Conservation (phyloP, 208 protist genomes). For the Porcisia deanei region DNA sequence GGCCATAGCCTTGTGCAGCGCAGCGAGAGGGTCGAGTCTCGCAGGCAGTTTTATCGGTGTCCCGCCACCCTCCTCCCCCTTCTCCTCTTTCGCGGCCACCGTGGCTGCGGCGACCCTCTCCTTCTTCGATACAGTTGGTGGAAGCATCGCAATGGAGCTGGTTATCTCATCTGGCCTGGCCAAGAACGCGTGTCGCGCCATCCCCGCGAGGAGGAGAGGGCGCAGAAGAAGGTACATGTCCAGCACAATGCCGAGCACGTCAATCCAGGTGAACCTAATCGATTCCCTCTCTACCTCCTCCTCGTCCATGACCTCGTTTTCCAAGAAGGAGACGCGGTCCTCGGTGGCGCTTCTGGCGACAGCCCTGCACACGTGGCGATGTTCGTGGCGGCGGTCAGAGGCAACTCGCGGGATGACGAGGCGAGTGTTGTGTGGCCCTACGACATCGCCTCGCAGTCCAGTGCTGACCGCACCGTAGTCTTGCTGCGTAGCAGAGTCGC, state of each 20-base stretch:
- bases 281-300: conserved; percentile 32
- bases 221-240: conserved; percentile 69
- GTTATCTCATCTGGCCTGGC: conserved; percentile 14
- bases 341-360: background rate
- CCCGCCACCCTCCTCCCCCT: conserved; percentile 12
- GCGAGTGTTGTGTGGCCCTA: conserved; percentile 37
- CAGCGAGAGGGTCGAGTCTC: conserved; percentile 17
- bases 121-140: conserved; percentile 5
- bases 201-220: conserved; percentile 63
- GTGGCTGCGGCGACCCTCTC: conserved; percentile 23
- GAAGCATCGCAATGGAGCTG: conserved; percentile 30
- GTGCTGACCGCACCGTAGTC: conserved; percentile 2
- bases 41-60: conserved; percentile 1
- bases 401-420: conserved; percentile 81
- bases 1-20: conserved; percentile 32
- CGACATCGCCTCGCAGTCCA: conserved; percentile 20
- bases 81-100: conserved; percentile 12
- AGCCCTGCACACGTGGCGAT: conserved; percentile 19
- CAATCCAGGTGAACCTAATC: conserved; percentile 62
- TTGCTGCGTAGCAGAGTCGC: background rate
- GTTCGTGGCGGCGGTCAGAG: conserved; percentile 34
- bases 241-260: conserved; percentile 70
- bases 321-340: conserved; percentile 19
- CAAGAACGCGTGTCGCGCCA: conserved; percentile 51
- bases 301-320: conserved; percentile 18